Conservation (phyloP, 2,329 filamentous ascomycete species). For the Penicillium sp. region DNA sequence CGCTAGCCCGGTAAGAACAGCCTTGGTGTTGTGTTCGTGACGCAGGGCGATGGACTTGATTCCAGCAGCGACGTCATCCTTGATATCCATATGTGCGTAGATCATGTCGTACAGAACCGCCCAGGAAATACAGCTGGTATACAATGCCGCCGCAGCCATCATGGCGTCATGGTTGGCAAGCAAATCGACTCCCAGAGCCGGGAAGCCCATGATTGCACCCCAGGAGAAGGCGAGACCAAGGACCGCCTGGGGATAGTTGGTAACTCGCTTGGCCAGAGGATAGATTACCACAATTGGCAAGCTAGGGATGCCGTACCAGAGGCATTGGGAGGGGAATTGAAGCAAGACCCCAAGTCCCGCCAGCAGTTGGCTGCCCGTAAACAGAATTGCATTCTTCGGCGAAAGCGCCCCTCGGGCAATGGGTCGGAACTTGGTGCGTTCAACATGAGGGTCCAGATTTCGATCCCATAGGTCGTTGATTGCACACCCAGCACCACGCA, state of each 20-base stretch:
- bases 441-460: conserved; percentile 60
- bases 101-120: conserved; percentile 59
- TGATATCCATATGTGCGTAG: conserved; percentile 60
- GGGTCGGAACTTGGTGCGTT: conserved; percentile 58
- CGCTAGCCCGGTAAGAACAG: conserved; percentile 50
- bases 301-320: conserved; percentile 53
- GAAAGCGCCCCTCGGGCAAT: conserved; percentile 60
- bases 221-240: conserved; percentile 60
- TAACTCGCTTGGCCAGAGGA: conserved; percentile 60
- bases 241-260: conserved; percentile 60
- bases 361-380: conserved; percentile 52
- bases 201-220: conserved; percentile 57
- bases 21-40: conserved; percentile 55
- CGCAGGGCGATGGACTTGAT: conserved; percentile 59
- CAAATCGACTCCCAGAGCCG: conserved; percentile 54
- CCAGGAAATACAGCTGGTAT: conserved; percentile 56
- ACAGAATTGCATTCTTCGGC: conserved; percentile 50
- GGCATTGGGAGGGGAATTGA: conserved; percentile 49
- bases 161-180: conserved; percentile 46
- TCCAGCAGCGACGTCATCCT: conserved; percentile 56
- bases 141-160: conserved; percentile 49
- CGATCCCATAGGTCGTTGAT: conserved; percentile 65
- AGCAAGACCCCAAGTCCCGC: conserved; percentile 51
- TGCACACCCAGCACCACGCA: conserved; percentile 59
- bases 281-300: conserved; percentile 55